A percentile compares a stretch with the other conserved stretches of the same genome.
These are phyloP conservation scores for Gossypium rotundifolium DNA, from an alignment of 345 rosid genomes.

Conservation along the genomic window DNA sequence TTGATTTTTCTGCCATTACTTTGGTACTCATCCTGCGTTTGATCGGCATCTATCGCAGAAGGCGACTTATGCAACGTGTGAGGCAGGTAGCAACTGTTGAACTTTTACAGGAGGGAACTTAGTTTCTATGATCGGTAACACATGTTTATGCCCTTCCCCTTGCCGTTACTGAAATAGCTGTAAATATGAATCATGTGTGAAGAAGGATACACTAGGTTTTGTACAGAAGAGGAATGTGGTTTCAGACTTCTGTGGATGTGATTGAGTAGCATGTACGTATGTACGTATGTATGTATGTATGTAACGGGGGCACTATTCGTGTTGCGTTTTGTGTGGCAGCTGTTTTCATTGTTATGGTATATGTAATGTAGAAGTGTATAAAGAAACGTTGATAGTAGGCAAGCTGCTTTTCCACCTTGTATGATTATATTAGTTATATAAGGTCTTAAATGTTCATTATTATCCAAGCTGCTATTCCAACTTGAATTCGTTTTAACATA, in stretches of 20 bases:
- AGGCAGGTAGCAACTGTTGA: conserved; percentile 45
- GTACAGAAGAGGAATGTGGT: background rate
- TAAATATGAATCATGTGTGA: background rate
- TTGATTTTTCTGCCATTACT: conserved; percentile 49
- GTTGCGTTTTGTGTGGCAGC: no score
- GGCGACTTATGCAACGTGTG: conserved; percentile 47
- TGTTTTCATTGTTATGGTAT: no score
- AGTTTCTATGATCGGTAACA: background rate
- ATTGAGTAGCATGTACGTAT: background rate
- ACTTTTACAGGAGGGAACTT: conserved; percentile 26
- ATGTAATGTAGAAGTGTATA: no score
- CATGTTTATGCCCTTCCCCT: background rate
- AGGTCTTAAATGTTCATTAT: background rate
- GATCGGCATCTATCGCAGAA: conserved; percentile 44
- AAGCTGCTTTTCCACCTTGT: no score
- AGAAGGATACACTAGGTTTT: background rate
- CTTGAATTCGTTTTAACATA: no score
- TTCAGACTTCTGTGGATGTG: background rate
- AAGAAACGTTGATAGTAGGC: no score
- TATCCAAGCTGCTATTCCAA: background rate
- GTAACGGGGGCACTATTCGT: no score
- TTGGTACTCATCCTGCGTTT: conserved; percentile 53
- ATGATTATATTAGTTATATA: background rate
- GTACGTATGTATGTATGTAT: no score
- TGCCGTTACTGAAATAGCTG: background rate